Evolutionary conservation across 139 green algal species (phyloP).

Genomic region (Dunaliella primolecta): DNA sequence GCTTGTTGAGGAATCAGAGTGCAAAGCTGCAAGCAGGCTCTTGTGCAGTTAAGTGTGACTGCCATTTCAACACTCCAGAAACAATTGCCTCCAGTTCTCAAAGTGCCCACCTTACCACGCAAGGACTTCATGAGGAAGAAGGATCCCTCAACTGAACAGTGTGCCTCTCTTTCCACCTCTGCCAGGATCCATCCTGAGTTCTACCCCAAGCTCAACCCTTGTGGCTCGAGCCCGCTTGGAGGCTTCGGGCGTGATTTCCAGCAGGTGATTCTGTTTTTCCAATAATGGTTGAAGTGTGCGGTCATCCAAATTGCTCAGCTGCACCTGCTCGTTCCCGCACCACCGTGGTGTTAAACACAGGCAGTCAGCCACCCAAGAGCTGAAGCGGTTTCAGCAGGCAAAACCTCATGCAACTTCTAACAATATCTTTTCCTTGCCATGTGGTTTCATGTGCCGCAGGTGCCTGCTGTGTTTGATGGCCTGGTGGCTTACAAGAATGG

Average conservation of each 20-base stretch:
- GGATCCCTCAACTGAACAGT: no score
- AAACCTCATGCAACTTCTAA: not conserved
- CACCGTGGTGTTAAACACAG: not conserved
- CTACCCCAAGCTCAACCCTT: conserved; percentile 11
- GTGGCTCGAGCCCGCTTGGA: not conserved
- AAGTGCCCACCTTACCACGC: no score
- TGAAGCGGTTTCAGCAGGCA: not conserved
- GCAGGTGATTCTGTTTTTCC: not conserved
- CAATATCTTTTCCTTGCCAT: not conserved
- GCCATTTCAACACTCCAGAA: no score
- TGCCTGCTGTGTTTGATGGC: conserved; percentile 40
- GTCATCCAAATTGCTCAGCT: not conserved
- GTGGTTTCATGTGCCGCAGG: not conserved
- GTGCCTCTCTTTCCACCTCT: no score
- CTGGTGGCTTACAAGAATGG: conserved; percentile 63
- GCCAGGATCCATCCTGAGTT: conserved; percentile 24
- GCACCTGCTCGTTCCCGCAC: not conserved
- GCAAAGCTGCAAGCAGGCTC: no score
- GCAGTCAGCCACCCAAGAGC: not conserved
- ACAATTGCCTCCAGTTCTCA: no score
- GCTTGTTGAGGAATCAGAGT: no score
- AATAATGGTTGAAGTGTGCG: not conserved
- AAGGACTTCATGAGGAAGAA: no score
- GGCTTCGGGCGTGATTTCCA: not conserved
- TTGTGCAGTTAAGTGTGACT: no score